phyloP scores from a whole-genome alignment of 208 protist genomes.

The Leishmania mexicana region DNA sequence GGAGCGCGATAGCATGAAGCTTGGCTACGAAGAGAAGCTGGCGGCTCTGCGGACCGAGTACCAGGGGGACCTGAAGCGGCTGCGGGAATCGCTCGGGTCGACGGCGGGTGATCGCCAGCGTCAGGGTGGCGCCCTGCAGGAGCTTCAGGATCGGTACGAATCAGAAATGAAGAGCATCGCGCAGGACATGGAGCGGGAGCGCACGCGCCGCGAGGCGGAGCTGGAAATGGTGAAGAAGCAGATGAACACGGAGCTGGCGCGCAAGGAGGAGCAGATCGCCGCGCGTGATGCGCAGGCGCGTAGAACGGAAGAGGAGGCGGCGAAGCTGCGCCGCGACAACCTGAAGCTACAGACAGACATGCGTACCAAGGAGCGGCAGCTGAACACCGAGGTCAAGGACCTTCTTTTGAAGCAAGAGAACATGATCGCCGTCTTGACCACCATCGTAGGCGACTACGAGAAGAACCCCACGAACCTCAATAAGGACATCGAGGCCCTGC shows the following conservation, averaged over 20 bases:
- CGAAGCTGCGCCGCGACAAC: conserved; percentile 39
- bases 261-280: conserved; percentile 26
- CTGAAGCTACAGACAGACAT: conserved; percentile 29
- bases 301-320: conserved; percentile 38
- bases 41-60: conserved; percentile 27
- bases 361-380: conserved; percentile 22
- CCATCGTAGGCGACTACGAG: conserved; percentile 4
- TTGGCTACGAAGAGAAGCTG: conserved; percentile 43
- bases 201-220: conserved; percentile 6
- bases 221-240: conserved; percentile 30
- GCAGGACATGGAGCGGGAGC: conserved; percentile 22
- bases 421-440: conserved; percentile 18
- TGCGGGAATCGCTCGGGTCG: conserved; percentile 33
- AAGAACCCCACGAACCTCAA: conserved; percentile 17
- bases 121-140: conserved; percentile 31
- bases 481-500: conserved; percentile 27
- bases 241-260: conserved; percentile 28
- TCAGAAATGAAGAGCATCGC: conserved; percentile 23
- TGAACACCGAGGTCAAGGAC: conserved; percentile 27
- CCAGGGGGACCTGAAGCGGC: conserved; percentile 35
- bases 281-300: conserved; percentile 40
- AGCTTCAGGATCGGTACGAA: conserved; percentile 35
- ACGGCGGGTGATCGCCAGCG: conserved; percentile 36
- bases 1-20: conserved; percentile 37
- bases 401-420: conserved; percentile 26